Percentiles rank a stretch among this genome's conserved stretches.
These are phyloP conservation scores for Cladorrhinum sp. DNA, from an alignment of 2,329 filamentous ascomycete species.

Conservation along the genomic window DNA sequence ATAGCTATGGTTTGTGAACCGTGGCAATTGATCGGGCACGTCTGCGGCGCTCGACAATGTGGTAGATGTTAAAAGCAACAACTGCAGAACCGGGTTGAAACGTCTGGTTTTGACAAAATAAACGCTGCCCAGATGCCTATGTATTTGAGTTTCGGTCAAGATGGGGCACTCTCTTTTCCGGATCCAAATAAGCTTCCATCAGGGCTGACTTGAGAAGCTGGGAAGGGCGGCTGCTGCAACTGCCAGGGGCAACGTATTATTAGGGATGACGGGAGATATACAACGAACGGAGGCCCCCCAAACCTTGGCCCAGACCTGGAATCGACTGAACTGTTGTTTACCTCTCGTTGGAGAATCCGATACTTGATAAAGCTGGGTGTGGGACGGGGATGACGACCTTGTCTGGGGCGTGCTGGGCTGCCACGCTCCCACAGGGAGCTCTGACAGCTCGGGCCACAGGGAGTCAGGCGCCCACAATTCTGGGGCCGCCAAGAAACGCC, in stretches of 20 bases:
- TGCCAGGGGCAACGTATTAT: neutral
- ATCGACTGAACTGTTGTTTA: neutral
- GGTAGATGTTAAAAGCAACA: neutral
- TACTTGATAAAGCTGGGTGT: neutral
- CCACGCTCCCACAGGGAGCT: neutral
- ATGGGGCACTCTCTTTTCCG: conserved; percentile 13
- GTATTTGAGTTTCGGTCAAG: conserved; percentile 17
- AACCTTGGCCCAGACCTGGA: neutral
- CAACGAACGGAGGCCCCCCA: neutral
- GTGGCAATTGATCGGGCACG: neutral
- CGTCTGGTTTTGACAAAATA: neutral
- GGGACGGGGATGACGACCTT: neutral
- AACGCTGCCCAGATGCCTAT: conserved; percentile 12
- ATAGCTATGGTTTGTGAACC: neutral
- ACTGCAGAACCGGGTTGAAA: neutral
- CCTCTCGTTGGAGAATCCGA: neutral
- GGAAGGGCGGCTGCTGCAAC: neutral
- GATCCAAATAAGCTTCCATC: conserved; percentile 21
- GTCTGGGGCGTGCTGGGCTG: neutral
- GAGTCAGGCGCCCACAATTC: neutral
- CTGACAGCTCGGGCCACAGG: neutral
- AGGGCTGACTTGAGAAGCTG: conserved; percentile 13
- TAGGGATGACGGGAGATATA: neutral
- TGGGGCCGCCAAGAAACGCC: neutral
- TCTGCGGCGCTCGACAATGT: neutral